These are phyloP conservation scores for Rhizomucor pusillus DNA, from an alignment of 371 early-diverging fungal genomes.

Conservation along the genomic window DNA sequence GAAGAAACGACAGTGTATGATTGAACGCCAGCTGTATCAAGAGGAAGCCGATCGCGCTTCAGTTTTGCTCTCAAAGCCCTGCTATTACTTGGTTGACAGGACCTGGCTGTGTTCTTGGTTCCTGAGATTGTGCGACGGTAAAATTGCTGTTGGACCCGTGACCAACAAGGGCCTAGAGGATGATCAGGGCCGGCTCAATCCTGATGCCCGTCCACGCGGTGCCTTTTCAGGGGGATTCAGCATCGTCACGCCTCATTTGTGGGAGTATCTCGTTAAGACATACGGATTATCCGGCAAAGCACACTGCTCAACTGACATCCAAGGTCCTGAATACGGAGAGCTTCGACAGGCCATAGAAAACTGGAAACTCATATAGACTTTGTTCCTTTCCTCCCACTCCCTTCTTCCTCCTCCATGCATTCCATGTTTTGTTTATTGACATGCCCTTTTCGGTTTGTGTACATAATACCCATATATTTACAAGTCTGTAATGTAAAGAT, in stretches of 20 bases:
- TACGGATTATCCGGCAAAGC: constrained; percentile 35
- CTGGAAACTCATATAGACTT: constrained; percentile 32
- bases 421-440: background rate
- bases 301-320: constrained; percentile 34
- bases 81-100: constrained; percentile 41
- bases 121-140: constrained; percentile 46
- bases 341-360: constrained; percentile 29
- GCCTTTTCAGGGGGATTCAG: constrained; percentile 37
- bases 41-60: constrained; percentile 29
- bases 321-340: constrained; percentile 31
- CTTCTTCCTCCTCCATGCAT: background rate
- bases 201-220: constrained; percentile 33
- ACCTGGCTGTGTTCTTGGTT: constrained; percentile 47
- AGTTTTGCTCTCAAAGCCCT: constrained; percentile 14
- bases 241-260: constrained; percentile 37
- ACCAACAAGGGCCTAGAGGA: constrained; percentile 32
- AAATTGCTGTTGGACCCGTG: constrained; percentile 31
- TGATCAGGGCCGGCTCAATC: constrained; percentile 22
- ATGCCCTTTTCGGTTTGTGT: background rate
- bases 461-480: background rate
- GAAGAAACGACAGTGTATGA: constrained; percentile 33
- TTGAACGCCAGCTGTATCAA: constrained; percentile 30
- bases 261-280: constrained; percentile 38
- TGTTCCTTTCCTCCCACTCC: background rate
- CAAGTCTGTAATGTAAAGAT: constrained; percentile 9